A percentile compares a stretch with the other conserved stretches of the same genome.
Conservation (phyloP, 768 basidiomycete species). For the Pilatotrama ljubarskyi region DNA sequence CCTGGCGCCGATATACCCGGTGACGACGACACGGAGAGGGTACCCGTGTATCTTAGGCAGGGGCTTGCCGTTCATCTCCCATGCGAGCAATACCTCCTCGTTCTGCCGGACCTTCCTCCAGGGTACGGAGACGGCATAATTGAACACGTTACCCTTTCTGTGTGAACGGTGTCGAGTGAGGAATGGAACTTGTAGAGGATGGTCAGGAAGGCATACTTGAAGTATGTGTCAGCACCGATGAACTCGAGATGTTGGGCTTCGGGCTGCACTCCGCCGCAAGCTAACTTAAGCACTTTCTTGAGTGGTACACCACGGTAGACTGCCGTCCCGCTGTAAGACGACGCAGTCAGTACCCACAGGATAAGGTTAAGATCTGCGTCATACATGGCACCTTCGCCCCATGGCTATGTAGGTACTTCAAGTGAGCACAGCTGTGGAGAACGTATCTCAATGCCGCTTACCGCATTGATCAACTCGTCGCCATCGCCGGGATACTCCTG, state of each 20-base stretch:
- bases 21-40: conserved; percentile 50
- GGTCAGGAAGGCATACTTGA: conserved; percentile 39
- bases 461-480: conserved; percentile 44
- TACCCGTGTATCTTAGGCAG: conserved; percentile 53
- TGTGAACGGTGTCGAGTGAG: neutral
- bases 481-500: conserved; percentile 54
- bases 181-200: neutral
- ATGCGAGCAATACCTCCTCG: conserved; percentile 54
- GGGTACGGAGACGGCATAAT: conserved; percentile 51
- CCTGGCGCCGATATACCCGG: conserved; percentile 56
- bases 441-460: neutral
- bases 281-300: conserved; percentile 53
- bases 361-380: conserved; percentile 13
- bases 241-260: conserved; percentile 55
- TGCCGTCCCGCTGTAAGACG: conserved; percentile 46
- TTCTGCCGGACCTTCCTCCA: conserved; percentile 47
- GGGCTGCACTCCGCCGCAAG: conserved; percentile 50
- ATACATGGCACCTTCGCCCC: conserved; percentile 54
- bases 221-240: conserved; percentile 58
- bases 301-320: conserved; percentile 53
- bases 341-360: neutral
- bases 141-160: conserved; percentile 40
- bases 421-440: neutral
- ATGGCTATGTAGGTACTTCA: conserved; percentile 35
- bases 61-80: conserved; percentile 52